Conservation (phyloP, 371 early-diverging fungal genomes). For the Mortierella sp. region DNA sequence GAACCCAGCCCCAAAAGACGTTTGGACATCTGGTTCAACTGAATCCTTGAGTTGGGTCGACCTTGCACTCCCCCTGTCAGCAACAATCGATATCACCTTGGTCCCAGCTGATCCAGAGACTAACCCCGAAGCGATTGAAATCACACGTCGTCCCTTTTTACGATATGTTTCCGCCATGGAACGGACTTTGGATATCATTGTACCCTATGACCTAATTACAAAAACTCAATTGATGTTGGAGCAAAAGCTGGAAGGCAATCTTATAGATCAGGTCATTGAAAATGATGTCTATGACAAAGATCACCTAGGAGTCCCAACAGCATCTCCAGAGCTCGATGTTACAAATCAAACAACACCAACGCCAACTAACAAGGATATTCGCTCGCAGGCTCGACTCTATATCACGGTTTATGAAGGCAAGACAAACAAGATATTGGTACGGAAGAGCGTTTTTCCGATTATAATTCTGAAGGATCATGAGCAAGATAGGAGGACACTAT, state of each 20-base stretch:
- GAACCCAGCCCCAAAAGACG: constrained; percentile 25
- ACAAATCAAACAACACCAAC: neutral
- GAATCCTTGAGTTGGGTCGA: constrained; percentile 26
- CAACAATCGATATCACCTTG: constrained; percentile 35
- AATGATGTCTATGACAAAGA: neutral
- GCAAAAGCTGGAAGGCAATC: constrained; percentile 17
- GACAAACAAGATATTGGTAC: constrained; percentile 35
- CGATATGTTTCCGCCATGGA: constrained; percentile 18
- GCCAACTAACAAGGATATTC: constrained; percentile 5
- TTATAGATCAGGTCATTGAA: neutral
- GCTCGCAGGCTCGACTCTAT: constrained; percentile 24
- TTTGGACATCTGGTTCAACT: constrained; percentile 35
- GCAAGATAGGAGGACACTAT: constrained; percentile 15
- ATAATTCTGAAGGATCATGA: constrained; percentile 22
- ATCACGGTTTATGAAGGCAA: constrained; percentile 43
- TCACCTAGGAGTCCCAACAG: neutral
- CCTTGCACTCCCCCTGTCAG: constrained; percentile 12
- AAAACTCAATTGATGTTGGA: constrained; percentile 25
- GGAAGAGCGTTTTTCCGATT: constrained; percentile 34
- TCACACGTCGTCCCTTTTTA: constrained; percentile 35
- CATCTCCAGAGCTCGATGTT: neutral
- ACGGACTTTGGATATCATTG: constrained; percentile 20
- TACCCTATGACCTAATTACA: constrained; percentile 42
- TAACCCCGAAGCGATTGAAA: constrained; percentile 23
- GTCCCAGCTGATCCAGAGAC: constrained; percentile 35